These are phyloP conservation scores for Rutstroemia sp. DNA, from an alignment of 2,329 filamentous ascomycete species.

Conservation along the genomic window DNA sequence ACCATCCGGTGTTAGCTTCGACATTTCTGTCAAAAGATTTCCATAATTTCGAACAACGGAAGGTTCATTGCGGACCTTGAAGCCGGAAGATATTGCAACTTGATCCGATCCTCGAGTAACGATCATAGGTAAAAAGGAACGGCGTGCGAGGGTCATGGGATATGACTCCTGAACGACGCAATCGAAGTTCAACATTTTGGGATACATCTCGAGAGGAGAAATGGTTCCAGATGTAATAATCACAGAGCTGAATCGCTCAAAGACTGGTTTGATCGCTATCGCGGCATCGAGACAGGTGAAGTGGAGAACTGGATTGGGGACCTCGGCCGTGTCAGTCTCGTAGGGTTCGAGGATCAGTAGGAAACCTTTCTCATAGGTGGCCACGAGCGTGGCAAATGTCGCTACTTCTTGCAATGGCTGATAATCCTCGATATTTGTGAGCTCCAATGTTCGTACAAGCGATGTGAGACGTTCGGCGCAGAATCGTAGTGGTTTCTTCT, in stretches of 20 bases:
- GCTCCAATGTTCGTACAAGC: slow-evolving; percentile 85
- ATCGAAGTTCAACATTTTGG: slow-evolving; percentile 92
- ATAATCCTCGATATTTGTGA: slow-evolving; percentile 97
- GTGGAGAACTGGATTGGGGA: slow-evolving; percentile 94
- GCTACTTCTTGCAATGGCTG: slow-evolving; percentile 95
- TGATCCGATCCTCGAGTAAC: slow-evolving; percentile 94
- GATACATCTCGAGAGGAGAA: slow-evolving; percentile 96
- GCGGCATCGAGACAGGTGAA: slow-evolving; percentile 96
- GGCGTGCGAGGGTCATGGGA: slow-evolving; percentile 86
- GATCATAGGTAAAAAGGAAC: slow-evolving; percentile 97
- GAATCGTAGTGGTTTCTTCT: slow-evolving; percentile 89
- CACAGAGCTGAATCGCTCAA: slow-evolving; percentile 94
- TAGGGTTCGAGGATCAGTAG: slow-evolving; percentile 94
- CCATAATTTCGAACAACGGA: slow-evolving; percentile 97
- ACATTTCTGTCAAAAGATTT: slow-evolving; percentile 86
- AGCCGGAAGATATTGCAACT: slow-evolving; percentile 84
- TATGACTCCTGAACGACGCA: slow-evolving; percentile 97
- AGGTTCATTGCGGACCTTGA: slow-evolving; percentile 91
- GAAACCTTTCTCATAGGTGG: slow-evolving; percentile 96
- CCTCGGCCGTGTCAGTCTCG: slow-evolving; percentile 89
- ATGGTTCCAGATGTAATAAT: slow-evolving; percentile 98
- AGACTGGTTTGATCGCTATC: slow-evolving; percentile 95
- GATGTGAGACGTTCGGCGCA: slow-evolving; percentile 93
- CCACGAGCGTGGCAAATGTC: slow-evolving; percentile 90
- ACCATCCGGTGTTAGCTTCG: slow-evolving; percentile 90